A percentile compares a stretch with the other conserved stretches of the same genome.
phyloP scores from a whole-genome alignment of 345 rosid species.

The Clausena lansium region DNA sequence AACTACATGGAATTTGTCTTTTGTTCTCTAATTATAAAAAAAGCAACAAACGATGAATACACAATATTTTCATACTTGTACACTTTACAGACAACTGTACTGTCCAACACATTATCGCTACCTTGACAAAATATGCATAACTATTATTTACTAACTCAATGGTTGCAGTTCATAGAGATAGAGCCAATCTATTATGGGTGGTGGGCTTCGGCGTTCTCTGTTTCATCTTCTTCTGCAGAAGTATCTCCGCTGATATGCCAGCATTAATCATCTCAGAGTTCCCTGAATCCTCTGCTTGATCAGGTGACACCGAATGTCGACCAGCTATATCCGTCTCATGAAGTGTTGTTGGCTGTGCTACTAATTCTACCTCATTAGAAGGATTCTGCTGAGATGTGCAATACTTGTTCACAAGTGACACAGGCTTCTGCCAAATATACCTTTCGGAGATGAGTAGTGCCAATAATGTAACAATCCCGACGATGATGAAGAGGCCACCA shows the following conservation, averaged over 20 bases:
- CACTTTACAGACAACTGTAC: too few relatives aligned
- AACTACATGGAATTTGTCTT: too few relatives aligned
- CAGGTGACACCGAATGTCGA: background rate
- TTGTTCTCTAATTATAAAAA: too few relatives aligned
- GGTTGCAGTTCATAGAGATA: background rate
- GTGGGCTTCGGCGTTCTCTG: background rate
- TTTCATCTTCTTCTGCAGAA: background rate
- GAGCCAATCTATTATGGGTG: too few relatives aligned
- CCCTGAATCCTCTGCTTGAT: background rate
- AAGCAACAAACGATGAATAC: too few relatives aligned
- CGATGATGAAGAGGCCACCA: slow-evolving; percentile 31
- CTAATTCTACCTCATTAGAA: background rate
- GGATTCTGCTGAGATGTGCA: background rate
- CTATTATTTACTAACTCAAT: background rate
- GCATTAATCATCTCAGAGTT: background rate
- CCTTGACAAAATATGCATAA: background rate
- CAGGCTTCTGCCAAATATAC: slow-evolving; percentile 1
- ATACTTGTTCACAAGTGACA: background rate
- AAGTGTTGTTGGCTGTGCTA: background rate
- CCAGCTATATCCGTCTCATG: background rate
- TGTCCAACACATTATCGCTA: background rate
- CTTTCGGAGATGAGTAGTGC: slow-evolving; percentile 8
- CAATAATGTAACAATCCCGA: slow-evolving; percentile 8
- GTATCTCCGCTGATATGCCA: too few relatives aligned
- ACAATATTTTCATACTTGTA: too few relatives aligned